A percentile compares a stretch with the other conserved stretches of the same genome.
Evolutionary conservation across 2,329 filamentous ascomycete genomes (phyloP).

Genomic region (Xylariaceae sp.): DNA sequence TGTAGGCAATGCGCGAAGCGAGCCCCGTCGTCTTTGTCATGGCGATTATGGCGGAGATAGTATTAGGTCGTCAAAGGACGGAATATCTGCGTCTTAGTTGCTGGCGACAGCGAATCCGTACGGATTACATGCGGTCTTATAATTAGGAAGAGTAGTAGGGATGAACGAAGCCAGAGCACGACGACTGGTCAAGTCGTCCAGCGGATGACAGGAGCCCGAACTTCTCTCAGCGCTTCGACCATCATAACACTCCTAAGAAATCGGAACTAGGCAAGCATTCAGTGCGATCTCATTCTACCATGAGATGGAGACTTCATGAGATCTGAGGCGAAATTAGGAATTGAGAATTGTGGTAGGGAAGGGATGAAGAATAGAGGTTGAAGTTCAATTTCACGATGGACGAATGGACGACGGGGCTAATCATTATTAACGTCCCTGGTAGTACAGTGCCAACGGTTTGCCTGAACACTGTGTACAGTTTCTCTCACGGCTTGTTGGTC

Average conservation of each 20-base stretch:
- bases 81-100: not conserved
- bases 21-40: conserved; percentile 42
- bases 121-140: too few species aligned
- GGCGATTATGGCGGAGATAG: not conserved
- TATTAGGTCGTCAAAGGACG: not conserved
- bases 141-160: too few species aligned
- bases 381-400: too few species aligned
- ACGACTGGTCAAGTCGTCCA: too few species aligned
- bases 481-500: too few species aligned
- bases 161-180: too few species aligned
- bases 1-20: conserved; percentile 77
- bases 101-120: not conserved
- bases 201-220: too few species aligned
- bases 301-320: not conserved
- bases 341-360: not conserved
- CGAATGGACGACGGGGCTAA: too few species aligned
- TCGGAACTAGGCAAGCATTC: not conserved
- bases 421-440: too few species aligned
- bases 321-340: not conserved
- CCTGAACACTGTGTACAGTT: too few species aligned
- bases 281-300: not conserved
- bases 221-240: not conserved
- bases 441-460: too few species aligned
- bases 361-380: too few species aligned
- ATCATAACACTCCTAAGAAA: not conserved